phyloP scores from a whole-genome alignment of 106 monocot genomes.

The Alisma plantagoaquatica region DNA sequence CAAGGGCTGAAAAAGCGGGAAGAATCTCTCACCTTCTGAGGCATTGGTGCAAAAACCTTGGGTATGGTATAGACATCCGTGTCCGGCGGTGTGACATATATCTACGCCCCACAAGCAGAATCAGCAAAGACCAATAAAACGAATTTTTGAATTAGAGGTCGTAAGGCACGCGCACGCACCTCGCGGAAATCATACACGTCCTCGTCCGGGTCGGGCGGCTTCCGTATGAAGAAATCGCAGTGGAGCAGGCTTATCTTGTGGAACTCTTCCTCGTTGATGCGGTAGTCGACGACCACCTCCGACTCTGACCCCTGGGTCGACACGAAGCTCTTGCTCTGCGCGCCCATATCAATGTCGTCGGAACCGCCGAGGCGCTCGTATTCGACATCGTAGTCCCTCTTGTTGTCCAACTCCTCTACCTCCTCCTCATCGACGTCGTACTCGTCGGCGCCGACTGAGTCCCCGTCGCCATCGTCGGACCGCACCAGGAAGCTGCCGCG shows the following conservation, averaged over 20 bases:
- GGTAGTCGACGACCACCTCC: constrained; percentile 80
- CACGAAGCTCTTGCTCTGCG: constrained; percentile 63
- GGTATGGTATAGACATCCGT: constrained; percentile 86
- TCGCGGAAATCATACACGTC: constrained; percentile 89
- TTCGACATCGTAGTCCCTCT: constrained; percentile 98
- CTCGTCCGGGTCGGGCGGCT: constrained; percentile 77
- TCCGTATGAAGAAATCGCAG: constrained; percentile 94
- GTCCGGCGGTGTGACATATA: constrained; percentile 91
- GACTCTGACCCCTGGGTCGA: constrained; percentile 66
- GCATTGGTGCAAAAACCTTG: constrained; percentile 77
- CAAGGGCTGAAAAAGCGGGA: neutral
- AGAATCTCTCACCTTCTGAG: constrained; percentile 47
- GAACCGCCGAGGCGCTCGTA: constrained; percentile 45
- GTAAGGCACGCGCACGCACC: constrained; percentile 16
- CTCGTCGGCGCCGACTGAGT: constrained; percentile 41
- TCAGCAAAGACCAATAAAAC: neutral
- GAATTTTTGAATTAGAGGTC: neutral
- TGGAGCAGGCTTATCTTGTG: constrained; percentile 83
- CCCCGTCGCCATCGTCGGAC: constrained; percentile 56
- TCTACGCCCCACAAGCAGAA: constrained; percentile 23
- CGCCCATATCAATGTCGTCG: constrained; percentile 54
- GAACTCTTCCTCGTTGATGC: constrained; percentile 94
- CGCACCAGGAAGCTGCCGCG: constrained; percentile 28
- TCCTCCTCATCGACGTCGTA: constrained; percentile 64
- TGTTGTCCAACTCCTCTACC: constrained; percentile 93